Conservation (phyloP, 140 eudicot species). For the Oenanthe javanica region DNA sequence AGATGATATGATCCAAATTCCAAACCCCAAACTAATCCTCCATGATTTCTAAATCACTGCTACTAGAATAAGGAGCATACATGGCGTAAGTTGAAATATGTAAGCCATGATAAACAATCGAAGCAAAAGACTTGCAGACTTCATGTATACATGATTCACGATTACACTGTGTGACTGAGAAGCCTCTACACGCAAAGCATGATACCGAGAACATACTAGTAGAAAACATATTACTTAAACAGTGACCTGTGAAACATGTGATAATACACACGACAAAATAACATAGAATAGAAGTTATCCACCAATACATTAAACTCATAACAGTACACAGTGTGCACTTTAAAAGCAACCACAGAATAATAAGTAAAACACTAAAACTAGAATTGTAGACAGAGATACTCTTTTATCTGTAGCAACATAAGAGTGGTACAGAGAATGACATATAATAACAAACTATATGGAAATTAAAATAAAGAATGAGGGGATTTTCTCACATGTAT, state of each 20-base stretch:
- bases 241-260: neutral
- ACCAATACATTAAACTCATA: neutral
- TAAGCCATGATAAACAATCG: neutral
- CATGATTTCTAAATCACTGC: neutral
- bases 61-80: neutral
- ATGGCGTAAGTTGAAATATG: neutral
- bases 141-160: neutral
- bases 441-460: neutral
- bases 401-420: neutral
- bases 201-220: neutral
- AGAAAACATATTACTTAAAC: neutral
- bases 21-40: neutral
- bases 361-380: neutral
- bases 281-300: neutral
- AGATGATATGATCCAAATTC: neutral
- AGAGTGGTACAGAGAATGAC: neutral
- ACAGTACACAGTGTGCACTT: neutral
- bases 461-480: neutral
- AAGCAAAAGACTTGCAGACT: neutral
- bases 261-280: neutral
- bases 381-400: neutral
- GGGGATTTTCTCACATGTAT: slow-evolving; percentile 66
- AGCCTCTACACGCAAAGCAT: neutral
- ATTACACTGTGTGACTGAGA: neutral
- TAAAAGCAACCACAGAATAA: neutral